phyloP scores from a whole-genome alignment of 148 eudicot genomes.

The Drosera capensis region DNA sequence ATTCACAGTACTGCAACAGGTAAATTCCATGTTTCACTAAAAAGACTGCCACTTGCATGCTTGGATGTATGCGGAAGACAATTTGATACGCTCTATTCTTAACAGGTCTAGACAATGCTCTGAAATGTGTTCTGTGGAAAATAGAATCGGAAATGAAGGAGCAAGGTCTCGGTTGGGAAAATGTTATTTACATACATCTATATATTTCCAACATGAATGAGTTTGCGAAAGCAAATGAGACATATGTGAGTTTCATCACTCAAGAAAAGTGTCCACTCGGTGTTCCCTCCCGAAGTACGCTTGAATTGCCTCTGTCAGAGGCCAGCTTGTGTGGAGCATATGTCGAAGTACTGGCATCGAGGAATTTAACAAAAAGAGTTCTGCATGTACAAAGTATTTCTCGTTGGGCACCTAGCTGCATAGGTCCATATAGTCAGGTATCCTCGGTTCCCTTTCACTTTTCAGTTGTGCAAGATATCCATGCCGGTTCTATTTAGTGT shows the following conservation, averaged over 20 bases:
- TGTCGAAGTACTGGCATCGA: conserved; percentile 73
- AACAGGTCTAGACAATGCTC: conserved; percentile 64
- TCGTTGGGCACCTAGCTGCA: conserved; percentile 95
- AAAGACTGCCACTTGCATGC: not conserved
- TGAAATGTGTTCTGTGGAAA: conserved; percentile 37
- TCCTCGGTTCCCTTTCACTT: not conserved
- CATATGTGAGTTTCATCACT: conserved; percentile 71
- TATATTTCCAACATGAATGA: conserved; percentile 72
- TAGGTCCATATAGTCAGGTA: conserved; percentile 99
- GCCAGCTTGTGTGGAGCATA: conserved; percentile 68
- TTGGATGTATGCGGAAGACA: not conserved
- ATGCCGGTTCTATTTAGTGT: too few relatives aligned
- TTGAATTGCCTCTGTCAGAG: conserved; percentile 69
- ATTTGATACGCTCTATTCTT: conserved; percentile 3
- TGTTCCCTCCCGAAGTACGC: conserved; percentile 93
- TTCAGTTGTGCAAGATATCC: not conserved
- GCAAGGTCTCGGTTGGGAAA: conserved; percentile 53
- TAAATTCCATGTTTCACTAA: conserved; percentile 16
- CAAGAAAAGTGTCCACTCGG: conserved; percentile 85
- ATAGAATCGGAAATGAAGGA: conserved; percentile 52
- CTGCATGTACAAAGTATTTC: conserved; percentile 98
- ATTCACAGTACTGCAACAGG: conserved; percentile 29
- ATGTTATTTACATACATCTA: conserved; percentile 72
- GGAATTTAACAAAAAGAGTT: conserved; percentile 56
- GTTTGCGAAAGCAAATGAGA: conserved; percentile 73